phyloP scores from a whole-genome alignment of 768 basidiomycete genomes.

The Termitomyces sp. region DNA sequence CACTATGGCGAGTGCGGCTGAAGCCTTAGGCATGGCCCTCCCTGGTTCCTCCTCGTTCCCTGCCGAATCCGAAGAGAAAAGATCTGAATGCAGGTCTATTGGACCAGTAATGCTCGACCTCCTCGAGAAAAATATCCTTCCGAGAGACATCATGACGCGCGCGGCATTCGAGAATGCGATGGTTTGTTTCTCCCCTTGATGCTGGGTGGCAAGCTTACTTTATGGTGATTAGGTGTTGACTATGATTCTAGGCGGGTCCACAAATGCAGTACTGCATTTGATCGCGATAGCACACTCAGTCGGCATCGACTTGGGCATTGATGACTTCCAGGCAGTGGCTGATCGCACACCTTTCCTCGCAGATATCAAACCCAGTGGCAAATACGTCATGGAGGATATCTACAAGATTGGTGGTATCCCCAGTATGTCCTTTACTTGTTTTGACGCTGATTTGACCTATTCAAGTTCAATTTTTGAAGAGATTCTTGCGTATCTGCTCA shows the following conservation, averaged over 20 bases:
- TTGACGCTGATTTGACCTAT: neutral
- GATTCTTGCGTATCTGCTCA: conserved; percentile 79
- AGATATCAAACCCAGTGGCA: conserved; percentile 94
- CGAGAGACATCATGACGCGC: conserved; percentile 94
- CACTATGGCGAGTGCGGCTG: conserved; percentile 95
- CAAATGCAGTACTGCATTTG: conserved; percentile 94
- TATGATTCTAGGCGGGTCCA: conserved; percentile 96
- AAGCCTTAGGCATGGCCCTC: conserved; percentile 93
- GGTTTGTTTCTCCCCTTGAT: conserved; percentile 37
- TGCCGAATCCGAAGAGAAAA: conserved; percentile 87
- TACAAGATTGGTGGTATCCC: conserved; percentile 96
- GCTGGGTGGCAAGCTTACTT: conserved; percentile 1
- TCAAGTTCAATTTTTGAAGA: conserved; percentile 34
- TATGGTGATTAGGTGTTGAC: conserved; percentile 67
- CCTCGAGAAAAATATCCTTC: conserved; percentile 86
- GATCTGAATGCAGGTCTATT: conserved; percentile 72
- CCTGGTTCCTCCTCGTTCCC: conserved; percentile 98
- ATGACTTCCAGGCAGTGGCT: conserved; percentile 92
- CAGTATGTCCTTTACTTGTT: conserved; percentile 44
- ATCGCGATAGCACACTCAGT: conserved; percentile 97
- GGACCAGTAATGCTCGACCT: conserved; percentile 84
- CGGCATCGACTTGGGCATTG: conserved; percentile 80
- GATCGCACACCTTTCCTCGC: conserved; percentile 93
- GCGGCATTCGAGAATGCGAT: conserved; percentile 98
- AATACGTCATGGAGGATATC: conserved; percentile 98